phyloP scores from a whole-genome alignment of 73 alveolate genomes.

The Paraurostyla sp. region DNA sequence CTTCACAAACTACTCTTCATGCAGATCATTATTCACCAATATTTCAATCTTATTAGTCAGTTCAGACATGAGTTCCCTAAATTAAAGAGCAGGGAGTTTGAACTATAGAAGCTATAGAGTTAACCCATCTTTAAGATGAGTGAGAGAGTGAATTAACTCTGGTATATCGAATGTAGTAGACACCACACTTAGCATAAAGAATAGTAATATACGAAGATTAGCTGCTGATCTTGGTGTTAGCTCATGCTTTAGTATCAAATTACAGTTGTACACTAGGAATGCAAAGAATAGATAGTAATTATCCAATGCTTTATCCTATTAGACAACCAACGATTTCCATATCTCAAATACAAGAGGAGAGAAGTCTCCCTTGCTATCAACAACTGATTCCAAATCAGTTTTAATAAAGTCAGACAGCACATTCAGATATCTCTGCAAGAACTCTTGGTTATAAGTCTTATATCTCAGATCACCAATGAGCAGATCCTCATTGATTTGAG shows the following conservation, averaged over 20 bases:
- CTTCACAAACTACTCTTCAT: background rate
- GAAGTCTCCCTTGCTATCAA: background rate
- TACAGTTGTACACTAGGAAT: background rate
- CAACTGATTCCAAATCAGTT: conserved; percentile 38
- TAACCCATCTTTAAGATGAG: background rate
- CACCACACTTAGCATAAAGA: background rate
- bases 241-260: background rate
- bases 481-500: background rate
- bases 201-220: background rate
- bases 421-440: background rate
- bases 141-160: background rate
- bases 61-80: background rate
- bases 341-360: background rate
- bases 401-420: conserved; percentile 1
- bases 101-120: background rate
- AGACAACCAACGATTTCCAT: background rate
- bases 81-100: conserved; percentile 22
- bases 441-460: background rate
- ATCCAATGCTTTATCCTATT: background rate
- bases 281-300: background rate
- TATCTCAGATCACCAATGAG: background rate
- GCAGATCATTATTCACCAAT: background rate
- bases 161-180: background rate
- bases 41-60: background rate
- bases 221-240: background rate